Conservation (phyloP, 2,329 filamentous ascomycete species). For the Aspergillus sp. region DNA sequence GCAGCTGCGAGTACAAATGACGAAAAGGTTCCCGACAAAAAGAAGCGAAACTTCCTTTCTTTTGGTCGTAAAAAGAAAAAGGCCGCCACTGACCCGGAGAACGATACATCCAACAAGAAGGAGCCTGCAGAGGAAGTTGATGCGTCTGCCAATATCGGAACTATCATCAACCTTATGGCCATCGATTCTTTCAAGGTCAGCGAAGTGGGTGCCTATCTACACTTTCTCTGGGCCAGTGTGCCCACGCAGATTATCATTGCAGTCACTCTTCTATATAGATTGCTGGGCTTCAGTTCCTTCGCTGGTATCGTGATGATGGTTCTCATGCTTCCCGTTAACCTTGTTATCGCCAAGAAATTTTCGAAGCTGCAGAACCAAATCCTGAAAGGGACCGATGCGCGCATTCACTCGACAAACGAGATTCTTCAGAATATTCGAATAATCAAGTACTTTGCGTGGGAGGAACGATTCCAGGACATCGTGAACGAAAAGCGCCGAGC, state of each 20-base stretch:
- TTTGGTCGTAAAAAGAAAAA: conserved; percentile 61
- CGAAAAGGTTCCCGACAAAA: conserved; percentile 35
- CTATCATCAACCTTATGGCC: conserved; percentile 99
- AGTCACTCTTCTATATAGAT: conserved; percentile 77
- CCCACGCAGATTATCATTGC: conserved; percentile 85
- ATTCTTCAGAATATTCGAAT: conserved; percentile 96
- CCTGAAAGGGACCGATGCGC: conserved; percentile 87
- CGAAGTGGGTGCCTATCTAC: conserved; percentile 90
- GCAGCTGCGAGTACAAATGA: conserved; percentile 65
- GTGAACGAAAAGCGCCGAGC: conserved; percentile 83
- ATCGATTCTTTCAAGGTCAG: conserved; percentile 99
- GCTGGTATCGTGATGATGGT: conserved; percentile 91
- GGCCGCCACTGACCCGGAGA: conserved; percentile 22
- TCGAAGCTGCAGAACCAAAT: conserved; percentile 85
- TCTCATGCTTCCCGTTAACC: conserved; percentile 84
- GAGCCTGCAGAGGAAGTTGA: conserved; percentile 46
- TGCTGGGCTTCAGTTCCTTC: conserved; percentile 90
- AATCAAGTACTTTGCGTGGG: conserved; percentile 99
- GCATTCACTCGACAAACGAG: conserved; percentile 95
- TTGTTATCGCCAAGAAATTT: conserved; percentile 83
- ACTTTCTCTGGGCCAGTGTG: conserved; percentile 90
- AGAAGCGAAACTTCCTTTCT: conserved; percentile 46
- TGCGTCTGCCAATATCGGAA: conserved; percentile 85
- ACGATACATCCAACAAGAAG: conserved; percentile 19
- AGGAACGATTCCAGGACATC: conserved; percentile 80